Base-by-base conservation (phyloP, 108 stramenopile genomes). In the Skeletonema grethae region DNA sequence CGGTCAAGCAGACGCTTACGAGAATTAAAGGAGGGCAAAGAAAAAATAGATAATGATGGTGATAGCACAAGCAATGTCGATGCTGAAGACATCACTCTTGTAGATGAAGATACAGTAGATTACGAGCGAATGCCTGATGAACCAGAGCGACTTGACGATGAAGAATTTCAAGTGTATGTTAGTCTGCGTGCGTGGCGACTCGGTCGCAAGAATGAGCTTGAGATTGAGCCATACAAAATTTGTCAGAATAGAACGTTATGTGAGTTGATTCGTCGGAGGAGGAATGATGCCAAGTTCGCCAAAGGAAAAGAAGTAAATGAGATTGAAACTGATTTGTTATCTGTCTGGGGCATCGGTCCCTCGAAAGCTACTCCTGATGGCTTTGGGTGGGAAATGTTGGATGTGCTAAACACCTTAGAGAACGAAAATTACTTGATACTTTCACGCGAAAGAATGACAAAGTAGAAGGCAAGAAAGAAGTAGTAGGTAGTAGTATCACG, bases 221-320 rank as follows among this genome's bases (percentile, higher is more conserved):
- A 75, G 39, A 69, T 75, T 9, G 73, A 75, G 18, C 73, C 73
- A 6, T 75, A 69, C 38, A 75, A 75, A 50, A 75, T 75, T 15
- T 75, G 73, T 41, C 73, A 75, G 38, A 75, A 75, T 31, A 25
- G 73, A 62, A 75, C 73, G 18, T 67, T 75, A 8, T 75, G 73
- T 24, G 73, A 75, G 41, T 31, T 75, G 16, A 75, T 75, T 69
- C 28, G 73, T 6, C 32, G 59, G 57, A 5, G 67, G 1, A 75
- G 73, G 35, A 75, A 75, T 13, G 36, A 75, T 61, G n/a, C 1
- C 15, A 29, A 28, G n/a, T 75, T 68, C 18, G 58, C 67, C 55
- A 30, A 31, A 24, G 63, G 48, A 67, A 67, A 59, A 31, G 56
- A 18, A 4, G 57, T 57, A 55, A 55, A 24, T 25, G 61, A 41